These are phyloP conservation scores for Penicillium subrubescens DNA, from an alignment of 495 filamentous ascomycete genomes.

Conservation along the genomic window DNA sequence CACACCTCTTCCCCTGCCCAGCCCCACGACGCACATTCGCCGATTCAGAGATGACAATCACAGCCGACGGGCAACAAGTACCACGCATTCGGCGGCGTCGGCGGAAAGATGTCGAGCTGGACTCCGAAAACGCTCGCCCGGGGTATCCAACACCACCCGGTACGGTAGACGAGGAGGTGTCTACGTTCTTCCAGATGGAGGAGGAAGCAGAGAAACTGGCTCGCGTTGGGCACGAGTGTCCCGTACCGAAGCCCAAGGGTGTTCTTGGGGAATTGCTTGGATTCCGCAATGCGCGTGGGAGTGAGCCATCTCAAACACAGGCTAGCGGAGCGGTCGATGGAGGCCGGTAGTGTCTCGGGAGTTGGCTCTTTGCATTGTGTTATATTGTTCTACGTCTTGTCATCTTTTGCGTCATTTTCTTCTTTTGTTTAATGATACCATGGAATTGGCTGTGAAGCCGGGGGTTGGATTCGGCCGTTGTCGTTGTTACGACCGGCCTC, in stretches of 20 bases:
- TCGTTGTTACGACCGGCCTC: constrained; percentile 8
- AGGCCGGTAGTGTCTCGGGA: constrained; percentile 10
- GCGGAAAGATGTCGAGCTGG: constrained; percentile 35
- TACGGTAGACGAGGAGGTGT: constrained; percentile 43
- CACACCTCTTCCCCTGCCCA: constrained; percentile 92
- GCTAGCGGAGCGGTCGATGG: constrained; percentile 13
- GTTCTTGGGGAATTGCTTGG: constrained; percentile 74
- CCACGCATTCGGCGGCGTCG: constrained; percentile 37
- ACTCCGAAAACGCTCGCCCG: constrained; percentile 21
- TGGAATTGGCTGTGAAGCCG: constrained; percentile 20
- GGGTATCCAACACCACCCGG: constrained; percentile 22
- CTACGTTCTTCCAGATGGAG: constrained; percentile 49
- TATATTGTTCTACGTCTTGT: constrained; percentile 6
- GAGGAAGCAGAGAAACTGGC: constrained; percentile 44
- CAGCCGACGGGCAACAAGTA: constrained; percentile 49
- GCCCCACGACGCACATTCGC: constrained; percentile 73
- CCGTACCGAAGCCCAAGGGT: constrained; percentile 81
- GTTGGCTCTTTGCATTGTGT: not conserved
- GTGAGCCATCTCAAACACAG: constrained; percentile 12
- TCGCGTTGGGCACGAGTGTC: constrained; percentile 59
- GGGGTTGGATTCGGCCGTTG: constrained; percentile 9
- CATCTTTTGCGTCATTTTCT: constrained; percentile 15
- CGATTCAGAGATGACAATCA: constrained; percentile 62
- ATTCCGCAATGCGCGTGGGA: constrained; percentile 42
- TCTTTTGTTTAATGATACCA: constrained; percentile 35